Evolutionary conservation across 2,329 filamentous ascomycete species (phyloP).

Genomic region (Neofusicoccum ribis): DNA sequence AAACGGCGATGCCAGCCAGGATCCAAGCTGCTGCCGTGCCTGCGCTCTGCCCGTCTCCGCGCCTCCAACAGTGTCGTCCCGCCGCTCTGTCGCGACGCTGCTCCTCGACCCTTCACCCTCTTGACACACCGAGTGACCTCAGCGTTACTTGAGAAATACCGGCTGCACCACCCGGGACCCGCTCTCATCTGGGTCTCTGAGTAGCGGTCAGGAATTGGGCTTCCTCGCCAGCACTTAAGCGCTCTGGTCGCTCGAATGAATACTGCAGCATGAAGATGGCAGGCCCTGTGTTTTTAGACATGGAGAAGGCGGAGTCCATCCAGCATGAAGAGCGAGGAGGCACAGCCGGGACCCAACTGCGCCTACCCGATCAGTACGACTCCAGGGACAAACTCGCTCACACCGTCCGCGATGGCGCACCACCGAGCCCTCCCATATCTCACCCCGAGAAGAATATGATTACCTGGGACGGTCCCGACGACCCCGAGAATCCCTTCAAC

Average conservation of each 20-base stretch:
- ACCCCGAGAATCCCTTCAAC: conserved; percentile 27
- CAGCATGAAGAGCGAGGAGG: neutral
- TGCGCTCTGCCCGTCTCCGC: too few species aligned
- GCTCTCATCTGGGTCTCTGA: neutral
- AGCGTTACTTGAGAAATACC: too few species aligned
- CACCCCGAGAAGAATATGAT: neutral
- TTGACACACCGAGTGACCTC: neutral
- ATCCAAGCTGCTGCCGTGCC: too few species aligned
- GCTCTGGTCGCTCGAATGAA: neutral
- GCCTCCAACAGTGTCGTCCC: too few species aligned
- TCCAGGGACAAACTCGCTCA: neutral
- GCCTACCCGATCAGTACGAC: neutral
- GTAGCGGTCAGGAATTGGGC: neutral
- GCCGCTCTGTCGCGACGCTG: too few species aligned
- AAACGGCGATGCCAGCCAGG: neutral
- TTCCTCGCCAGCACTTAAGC: neutral
- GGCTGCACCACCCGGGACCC: neutral
- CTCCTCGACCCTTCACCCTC: neutral
- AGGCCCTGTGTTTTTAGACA: neutral
- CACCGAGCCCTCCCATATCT: neutral
- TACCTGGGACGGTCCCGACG: conserved; percentile 2
- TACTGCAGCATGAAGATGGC: neutral
- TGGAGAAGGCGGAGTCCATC: neutral
- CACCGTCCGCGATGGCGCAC: neutral
- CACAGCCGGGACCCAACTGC: neutral